Conservation (phyloP, 768 basidiomycete genomes). For the Auricularia cornea region DNA sequence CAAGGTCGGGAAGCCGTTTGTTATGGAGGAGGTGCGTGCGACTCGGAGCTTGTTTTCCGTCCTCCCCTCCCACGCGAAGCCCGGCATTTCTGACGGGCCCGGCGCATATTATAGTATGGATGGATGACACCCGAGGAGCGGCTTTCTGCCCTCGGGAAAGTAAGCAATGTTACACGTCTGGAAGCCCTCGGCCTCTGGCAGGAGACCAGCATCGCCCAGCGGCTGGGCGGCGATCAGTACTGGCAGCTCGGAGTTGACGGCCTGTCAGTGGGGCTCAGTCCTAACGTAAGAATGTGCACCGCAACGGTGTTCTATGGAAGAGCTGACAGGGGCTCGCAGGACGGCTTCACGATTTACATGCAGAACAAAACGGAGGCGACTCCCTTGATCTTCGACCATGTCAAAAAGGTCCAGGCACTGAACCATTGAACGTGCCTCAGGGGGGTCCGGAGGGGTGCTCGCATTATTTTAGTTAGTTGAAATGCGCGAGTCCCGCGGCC, state of each 20-base stretch:
- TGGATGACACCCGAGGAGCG: constrained; percentile 8
- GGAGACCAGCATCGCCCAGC: constrained; percentile 2
- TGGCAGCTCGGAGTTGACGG: constrained; percentile 12
- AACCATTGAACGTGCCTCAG: neutral
- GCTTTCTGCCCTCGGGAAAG: constrained; percentile 3
- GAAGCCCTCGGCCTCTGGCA: constrained; percentile 10
- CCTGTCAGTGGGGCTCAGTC: constrained; percentile 10
- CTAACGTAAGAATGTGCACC: constrained; percentile 5
- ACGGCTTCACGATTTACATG: constrained; percentile 13
- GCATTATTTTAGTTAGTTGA: too few relatives aligned
- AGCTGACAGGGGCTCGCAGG: constrained; percentile 3
- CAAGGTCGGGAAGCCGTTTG: constrained; percentile 10
- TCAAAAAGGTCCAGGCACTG: constrained; percentile 5
- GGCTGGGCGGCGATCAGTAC: constrained; percentile 10
- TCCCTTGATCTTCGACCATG: constrained; percentile 11
- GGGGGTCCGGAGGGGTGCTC: too few relatives aligned
- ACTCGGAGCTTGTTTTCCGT: neutral
- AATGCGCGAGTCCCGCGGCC: too few relatives aligned
- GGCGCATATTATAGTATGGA: constrained; percentile 4
- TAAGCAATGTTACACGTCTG: constrained; percentile 8
- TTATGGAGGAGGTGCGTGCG: constrained; percentile 5
- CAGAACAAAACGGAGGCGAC: constrained; percentile 9
- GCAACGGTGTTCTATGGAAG: neutral
- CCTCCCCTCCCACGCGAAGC: neutral
- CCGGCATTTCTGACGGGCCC: too few relatives aligned